Base-by-base conservation (phyloP, 2,329 filamentous ascomycete species). In the Arthroderma sp. region DNA sequence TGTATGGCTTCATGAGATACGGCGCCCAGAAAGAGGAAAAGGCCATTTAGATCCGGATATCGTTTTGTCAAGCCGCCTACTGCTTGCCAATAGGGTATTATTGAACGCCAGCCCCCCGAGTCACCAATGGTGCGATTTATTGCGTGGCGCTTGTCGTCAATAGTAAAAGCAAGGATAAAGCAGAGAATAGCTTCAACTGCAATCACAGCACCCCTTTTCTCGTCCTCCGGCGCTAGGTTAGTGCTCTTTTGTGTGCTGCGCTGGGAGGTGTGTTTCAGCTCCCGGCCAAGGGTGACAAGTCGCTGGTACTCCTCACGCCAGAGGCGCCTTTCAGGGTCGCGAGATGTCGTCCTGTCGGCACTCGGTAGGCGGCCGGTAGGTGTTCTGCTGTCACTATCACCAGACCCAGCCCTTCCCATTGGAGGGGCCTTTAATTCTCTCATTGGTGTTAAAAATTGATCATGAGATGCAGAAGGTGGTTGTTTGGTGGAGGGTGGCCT, bases 121-220 rank as follows among this genome's bases (percentile, higher is more conserved):
- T 65, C 61, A 8, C 58, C 63, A 29, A 60, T 46, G 54, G 63
- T 62, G 15, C 66, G 62, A 28, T 52, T 54, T 29, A 63, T 43
- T 2, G 54, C 51, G 48, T 65, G 66, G 28, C 53, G 58, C 41
- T 64, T 60, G 38, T 69, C 64, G 40, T 68, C 64, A 10, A 62
- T 61, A 38, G 65, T 61, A 48, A 69, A 69, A 7, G 68, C 66
- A 30, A 72, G 58, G 43, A 70, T 66, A 49, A 70, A 72, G 47
- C 66, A 68, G 36, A 71, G 56, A 36, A 71, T 58, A 7, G 66
- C 63, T 50, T 72, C 69, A 30, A 70, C 60, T 10, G 59, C 64
- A 39, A 63, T 61, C 9, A 59, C 59, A 10, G 60, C 62, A 29
- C 63, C 61, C 30, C 64, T 53, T 46, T 65, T 67, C 41, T 61